These are phyloP conservation scores for Verticillium albo-atrum DNA, from an alignment of 2,329 filamentous ascomycete genomes.

Conservation along the genomic window DNA sequence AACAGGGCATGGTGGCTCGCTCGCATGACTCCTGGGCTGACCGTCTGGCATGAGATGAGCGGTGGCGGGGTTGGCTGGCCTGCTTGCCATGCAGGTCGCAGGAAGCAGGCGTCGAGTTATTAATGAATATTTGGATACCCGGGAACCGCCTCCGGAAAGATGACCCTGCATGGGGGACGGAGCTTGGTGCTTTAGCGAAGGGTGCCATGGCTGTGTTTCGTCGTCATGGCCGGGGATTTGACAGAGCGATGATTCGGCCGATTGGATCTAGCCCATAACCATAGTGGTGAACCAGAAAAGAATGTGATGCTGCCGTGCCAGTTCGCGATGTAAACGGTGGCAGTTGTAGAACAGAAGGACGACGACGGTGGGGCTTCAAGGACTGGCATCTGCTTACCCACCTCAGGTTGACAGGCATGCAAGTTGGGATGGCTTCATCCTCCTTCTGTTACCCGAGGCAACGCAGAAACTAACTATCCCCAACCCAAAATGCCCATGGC, in stretches of 20 bases:
- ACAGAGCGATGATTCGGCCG: not conserved
- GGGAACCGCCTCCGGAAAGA: slow-evolving; percentile 2
- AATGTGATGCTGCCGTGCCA: too few species aligned
- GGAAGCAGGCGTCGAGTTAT: not conserved
- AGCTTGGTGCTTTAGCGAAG: slow-evolving; percentile 2
- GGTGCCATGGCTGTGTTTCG: not conserved
- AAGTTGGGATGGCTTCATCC: not conserved
- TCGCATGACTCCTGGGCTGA: not conserved
- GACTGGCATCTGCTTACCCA: too few species aligned
- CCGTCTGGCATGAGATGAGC: not conserved
- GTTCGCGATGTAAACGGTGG: too few species aligned
- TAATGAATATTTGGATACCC: slow-evolving; percentile 1
- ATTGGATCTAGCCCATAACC: too few species aligned
- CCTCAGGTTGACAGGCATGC: too few species aligned
- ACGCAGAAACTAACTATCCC: not conserved
- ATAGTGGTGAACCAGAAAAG: too few species aligned
- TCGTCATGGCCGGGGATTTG: not conserved
- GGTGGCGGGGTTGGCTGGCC: not conserved
- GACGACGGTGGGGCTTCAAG: too few species aligned
- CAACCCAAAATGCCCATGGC: too few species aligned
- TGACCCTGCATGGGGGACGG: slow-evolving; percentile 1
- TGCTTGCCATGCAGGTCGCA: not conserved
- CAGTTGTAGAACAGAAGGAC: too few species aligned
- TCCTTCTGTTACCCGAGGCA: not conserved
- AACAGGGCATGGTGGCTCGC: not conserved